These are phyloP conservation scores for Dactylellina parvicollis DNA, from an alignment of 2,329 filamentous ascomycete species.

Conservation along the genomic window DNA sequence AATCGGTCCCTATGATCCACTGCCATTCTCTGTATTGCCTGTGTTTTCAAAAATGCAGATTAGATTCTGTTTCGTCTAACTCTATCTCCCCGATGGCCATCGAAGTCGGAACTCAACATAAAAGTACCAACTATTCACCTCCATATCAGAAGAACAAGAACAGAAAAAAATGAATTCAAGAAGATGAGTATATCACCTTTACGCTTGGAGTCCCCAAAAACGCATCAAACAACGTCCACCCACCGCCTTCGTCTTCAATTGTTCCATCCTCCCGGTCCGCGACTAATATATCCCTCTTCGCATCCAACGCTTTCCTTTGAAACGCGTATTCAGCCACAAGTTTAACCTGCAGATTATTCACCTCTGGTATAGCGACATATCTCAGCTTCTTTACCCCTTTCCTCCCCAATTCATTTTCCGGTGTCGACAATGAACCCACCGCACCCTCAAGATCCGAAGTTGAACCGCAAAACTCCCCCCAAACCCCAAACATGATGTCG, in stretches of 20 bases:
- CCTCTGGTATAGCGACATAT: constrained; percentile 30
- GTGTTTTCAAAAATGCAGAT: not conserved
- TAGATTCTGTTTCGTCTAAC: too few species aligned
- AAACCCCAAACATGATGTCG: constrained; percentile 32
- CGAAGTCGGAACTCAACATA: too few species aligned
- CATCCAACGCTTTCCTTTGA: constrained; percentile 4
- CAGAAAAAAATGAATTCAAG: not conserved
- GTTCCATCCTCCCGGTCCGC: not conserved
- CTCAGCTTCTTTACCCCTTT: not conserved
- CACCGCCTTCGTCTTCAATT: not conserved
- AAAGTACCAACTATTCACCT: too few species aligned
- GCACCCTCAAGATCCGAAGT: not conserved
- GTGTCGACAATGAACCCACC: not conserved
- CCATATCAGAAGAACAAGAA: not conserved
- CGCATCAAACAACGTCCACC: constrained; percentile 21
- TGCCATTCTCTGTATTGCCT: constrained; percentile 34
- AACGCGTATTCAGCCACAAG: constrained; percentile 18
- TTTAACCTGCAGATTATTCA: constrained; percentile 31
- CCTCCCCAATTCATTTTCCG: not conserved
- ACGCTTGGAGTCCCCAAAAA: constrained; percentile 29
- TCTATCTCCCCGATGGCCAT: too few species aligned
- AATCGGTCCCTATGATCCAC: constrained; percentile 18
- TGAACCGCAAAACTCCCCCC: constrained; percentile 3
- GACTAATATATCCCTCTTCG: constrained; percentile 4
- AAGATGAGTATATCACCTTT: constrained; percentile 7